Evolutionary conservation across 108 stramenopile genomes (phyloP), one percentile per base, ranked within the genome.

Genomic region (Nitzschia putrida): DNA sequence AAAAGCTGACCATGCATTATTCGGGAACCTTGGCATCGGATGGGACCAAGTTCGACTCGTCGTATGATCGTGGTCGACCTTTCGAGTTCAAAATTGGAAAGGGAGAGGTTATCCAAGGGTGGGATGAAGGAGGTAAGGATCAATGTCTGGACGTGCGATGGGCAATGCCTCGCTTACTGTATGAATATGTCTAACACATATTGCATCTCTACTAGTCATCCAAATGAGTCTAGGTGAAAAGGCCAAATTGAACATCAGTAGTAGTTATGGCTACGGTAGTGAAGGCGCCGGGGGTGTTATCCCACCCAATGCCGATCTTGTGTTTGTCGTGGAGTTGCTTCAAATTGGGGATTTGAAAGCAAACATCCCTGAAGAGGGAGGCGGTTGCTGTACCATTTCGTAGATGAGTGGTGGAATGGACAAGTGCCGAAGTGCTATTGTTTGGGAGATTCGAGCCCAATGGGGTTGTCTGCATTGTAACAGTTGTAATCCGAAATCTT

Each of bases 271-370:
- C 22, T 97, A 97, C 69, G 97, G 97, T 34, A 51, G 66, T 10
- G 66, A 83, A 6, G 93, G 93, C 42, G 92, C 92, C 0, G 88
- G 89, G 8, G 90, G 88, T 21, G 87, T 95, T 8, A 96, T 97
- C 57, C 97, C 97, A 26, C 88, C 88, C 64, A 86, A 92, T 72
- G 91, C 91, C 16, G 87, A 89, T 76, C 70, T 92, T 26, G 82
- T 83, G 10, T 92, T 92, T 68, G 83, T 86, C 57, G 88, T 88
- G 13, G 87, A 91, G 54, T 60, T 91, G 18, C 69, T 91, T 72
- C 75, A 41, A 24, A 90, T 90, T 68, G 68, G 68, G 44, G 74
- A 66, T 39, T 42, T 53, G 41, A 52, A 72, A 38, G 60, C 61
- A 20, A 38, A 43, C 18, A 68, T 68, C 49, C 41, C 67, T 20